phyloP scores from a whole-genome alignment of 2,329 filamentous ascomycete species.

The Polytolypa hystricis region DNA sequence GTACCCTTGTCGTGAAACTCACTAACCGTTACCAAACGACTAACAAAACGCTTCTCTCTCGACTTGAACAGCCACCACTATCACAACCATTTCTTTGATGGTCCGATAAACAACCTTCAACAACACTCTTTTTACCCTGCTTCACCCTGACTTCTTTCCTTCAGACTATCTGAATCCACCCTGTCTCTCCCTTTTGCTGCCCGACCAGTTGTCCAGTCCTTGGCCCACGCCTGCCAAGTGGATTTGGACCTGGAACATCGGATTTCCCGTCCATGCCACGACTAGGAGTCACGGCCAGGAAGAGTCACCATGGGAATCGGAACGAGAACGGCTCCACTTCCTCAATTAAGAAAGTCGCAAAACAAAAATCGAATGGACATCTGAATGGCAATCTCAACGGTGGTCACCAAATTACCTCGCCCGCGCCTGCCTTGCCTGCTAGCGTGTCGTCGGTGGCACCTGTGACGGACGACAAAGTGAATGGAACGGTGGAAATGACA shows the following conservation, averaged over 20 bases:
- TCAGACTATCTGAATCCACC: neutral
- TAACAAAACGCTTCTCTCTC: neutral
- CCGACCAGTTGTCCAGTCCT: constrained; percentile 18
- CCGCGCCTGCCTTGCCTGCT: constrained; percentile 29
- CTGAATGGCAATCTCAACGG: constrained; percentile 41
- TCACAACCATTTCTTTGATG: too few species aligned
- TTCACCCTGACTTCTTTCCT: neutral
- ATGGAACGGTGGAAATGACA: constrained; percentile 19
- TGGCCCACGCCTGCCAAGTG: constrained; percentile 39
- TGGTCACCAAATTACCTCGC: constrained; percentile 25
- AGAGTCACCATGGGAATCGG: constrained; percentile 59
- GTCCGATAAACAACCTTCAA: too few species aligned
- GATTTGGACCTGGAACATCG: constrained; percentile 34
- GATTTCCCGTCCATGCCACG: constrained; percentile 37
- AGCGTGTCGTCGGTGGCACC: constrained; percentile 18
- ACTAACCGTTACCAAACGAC: neutral
- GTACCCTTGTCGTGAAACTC: constrained; percentile 4
- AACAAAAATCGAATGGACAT: constrained; percentile 46
- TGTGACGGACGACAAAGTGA: constrained; percentile 17
- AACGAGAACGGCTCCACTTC: constrained; percentile 83
- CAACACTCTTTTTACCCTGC: neutral
- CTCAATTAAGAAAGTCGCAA: constrained; percentile 57
- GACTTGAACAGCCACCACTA: neutral
- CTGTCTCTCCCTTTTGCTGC: neutral
- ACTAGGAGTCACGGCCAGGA: constrained; percentile 37